phyloP scores from a whole-genome alignment of 495 filamentous ascomycete genomes.

The Annulohypoxylon bovei region DNA sequence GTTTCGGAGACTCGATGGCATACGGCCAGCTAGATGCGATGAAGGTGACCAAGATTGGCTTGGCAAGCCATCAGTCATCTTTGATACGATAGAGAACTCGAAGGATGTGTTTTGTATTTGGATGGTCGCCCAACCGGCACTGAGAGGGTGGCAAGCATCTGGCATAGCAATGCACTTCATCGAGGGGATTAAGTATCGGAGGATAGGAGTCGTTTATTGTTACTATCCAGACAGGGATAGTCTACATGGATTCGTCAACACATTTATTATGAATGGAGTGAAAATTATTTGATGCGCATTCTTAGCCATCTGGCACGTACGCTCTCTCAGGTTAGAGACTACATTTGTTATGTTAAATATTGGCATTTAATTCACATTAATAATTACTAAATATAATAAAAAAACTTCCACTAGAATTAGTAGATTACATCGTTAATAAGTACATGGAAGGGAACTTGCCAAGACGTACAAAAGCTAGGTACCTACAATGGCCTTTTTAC shows the following conservation, averaged over 20 bases:
- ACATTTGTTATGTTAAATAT: too few relatives aligned
- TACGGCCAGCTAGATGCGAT: not conserved
- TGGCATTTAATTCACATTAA: too few relatives aligned
- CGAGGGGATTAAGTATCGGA: not conserved
- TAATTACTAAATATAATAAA: too few relatives aligned
- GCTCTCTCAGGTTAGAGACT: too few relatives aligned
- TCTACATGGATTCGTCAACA: not conserved
- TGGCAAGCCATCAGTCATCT: not conserved
- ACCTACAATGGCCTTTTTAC: too few relatives aligned
- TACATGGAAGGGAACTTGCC: too few relatives aligned
- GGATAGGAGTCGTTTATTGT: not conserved
- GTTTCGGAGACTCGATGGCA: not conserved
- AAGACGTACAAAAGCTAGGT: too few relatives aligned
- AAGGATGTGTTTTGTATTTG: not conserved
- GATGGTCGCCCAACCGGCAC: not conserved
- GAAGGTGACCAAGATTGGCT: not conserved
- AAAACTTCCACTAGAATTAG: too few relatives aligned
- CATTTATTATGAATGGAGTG: not conserved
- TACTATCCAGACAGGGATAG: not conserved
- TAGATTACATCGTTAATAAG: too few relatives aligned
- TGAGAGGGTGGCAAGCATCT: constrained; percentile 11
- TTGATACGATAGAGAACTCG: not conserved
- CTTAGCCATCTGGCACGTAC: too few relatives aligned
- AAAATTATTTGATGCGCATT: constrained; percentile 4
- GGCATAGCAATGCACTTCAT: not conserved